Base-by-base conservation (phyloP, 2,329 filamentous ascomycete genomes). In the Bipolaris bicolor region DNA sequence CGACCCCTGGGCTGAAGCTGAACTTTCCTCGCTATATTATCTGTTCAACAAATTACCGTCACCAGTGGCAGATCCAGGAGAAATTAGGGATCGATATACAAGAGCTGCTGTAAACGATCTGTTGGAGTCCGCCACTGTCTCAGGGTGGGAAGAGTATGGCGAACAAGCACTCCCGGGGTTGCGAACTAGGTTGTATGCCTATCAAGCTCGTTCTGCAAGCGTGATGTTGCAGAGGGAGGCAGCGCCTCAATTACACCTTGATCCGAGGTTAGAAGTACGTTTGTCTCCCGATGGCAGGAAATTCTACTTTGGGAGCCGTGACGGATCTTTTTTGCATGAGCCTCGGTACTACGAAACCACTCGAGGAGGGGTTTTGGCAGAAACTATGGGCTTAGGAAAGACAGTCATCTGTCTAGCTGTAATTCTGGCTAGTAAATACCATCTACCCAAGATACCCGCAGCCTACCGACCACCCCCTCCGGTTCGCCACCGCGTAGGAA, bases 201-300 rank as follows among this genome's bases (percentile, higher is more conserved):
- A 96, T 66, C 94, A 98, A 73, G 84, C 88, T 49, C 84, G 89
- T 43, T 94, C 92, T 1, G 89, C 90, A 0, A 91, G 90, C 3
- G 73, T 89, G 26, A 97, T 98, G 92, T 78, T 97, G 16, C 89
- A 95, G 71, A 87, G 89, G 51, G 94, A 98, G 75, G 77, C 83
- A 5, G 83, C 87, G 20, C 86, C 90, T 0, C 81, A 82, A 5
- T 80, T 84, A 26, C 79, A 86, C 5, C 77, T 92, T 7, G 93
- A 97, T 73, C 91, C 93, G 9, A 85, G 93, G 5, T 78, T 96
- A 2, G 83, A 87, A 49, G 65, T 77, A 4, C 79, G 86, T 1
- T 68, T 70, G 1, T 88, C 90, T 48, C 90, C 90, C 29, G 77
- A 82, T 3, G 89, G 87, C 0, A 71, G 77, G 0, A 65, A 68